These are phyloP conservation scores for Posidonia oceanica DNA, from an alignment of 116 monocot species.

Conservation along the genomic window DNA sequence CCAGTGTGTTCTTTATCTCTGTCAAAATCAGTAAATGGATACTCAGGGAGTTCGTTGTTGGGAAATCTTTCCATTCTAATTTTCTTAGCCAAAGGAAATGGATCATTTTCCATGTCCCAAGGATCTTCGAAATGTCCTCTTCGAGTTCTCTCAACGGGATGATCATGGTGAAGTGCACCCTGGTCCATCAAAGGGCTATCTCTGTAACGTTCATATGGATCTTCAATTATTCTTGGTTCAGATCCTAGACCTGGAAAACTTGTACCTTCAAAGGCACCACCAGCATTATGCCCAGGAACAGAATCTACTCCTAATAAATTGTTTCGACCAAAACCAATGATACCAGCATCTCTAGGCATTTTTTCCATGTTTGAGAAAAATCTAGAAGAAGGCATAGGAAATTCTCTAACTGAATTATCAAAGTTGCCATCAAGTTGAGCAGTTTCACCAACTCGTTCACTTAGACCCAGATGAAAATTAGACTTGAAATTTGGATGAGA, in stretches of 20 bases:
- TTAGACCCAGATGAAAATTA: slow-evolving; percentile 12
- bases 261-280: slow-evolving; percentile 21
- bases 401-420: slow-evolving; percentile 32
- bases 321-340: slow-evolving; percentile 17
- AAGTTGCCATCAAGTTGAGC: slow-evolving; percentile 25
- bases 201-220: slow-evolving; percentile 27
- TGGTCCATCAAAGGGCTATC: slow-evolving; percentile 29
- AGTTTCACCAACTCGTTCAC: slow-evolving; percentile 17
- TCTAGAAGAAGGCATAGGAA: slow-evolving; percentile 32
- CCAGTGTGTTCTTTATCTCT: slow-evolving; percentile 24
- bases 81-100: slow-evolving; percentile 55
- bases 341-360: slow-evolving; percentile 26
- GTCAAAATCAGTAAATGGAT: slow-evolving; percentile 55
- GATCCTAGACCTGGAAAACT: slow-evolving; percentile 27
- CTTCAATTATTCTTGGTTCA: slow-evolving; percentile 31
- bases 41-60: slow-evolving; percentile 85
- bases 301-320: slow-evolving; percentile 10
- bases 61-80: slow-evolving; percentile 27
- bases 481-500: slow-evolving; percentile 14
- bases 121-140: slow-evolving; percentile 34
- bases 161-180: slow-evolving; percentile 24
- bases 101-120: slow-evolving; percentile 31
- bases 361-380: slow-evolving; percentile 23
- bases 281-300: slow-evolving; percentile 12
- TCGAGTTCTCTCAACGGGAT: slow-evolving; percentile 28